phyloP scores from a whole-genome alignment of 352 stramenopile genomes.

The Peronospora farinosa region DNA sequence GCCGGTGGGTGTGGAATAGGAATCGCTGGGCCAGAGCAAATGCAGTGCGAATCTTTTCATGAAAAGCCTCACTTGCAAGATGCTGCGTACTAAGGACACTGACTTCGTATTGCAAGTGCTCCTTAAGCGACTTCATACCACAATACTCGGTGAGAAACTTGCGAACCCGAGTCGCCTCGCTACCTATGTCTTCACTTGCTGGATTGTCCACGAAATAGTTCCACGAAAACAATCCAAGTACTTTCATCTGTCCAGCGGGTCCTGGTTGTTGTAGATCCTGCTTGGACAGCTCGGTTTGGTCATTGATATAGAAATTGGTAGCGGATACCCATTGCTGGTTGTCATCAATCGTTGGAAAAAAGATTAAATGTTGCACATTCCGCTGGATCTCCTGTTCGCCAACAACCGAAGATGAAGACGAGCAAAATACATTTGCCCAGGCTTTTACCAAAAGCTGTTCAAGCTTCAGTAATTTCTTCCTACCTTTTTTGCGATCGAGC shows the following conservation, averaged over 20 bases:
- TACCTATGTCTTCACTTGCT: constrained; percentile 2
- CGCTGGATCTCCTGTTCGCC: constrained; percentile 17
- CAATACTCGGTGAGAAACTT: constrained; percentile 44
- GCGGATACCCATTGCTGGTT: constrained; percentile 16
- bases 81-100: constrained; percentile 36
- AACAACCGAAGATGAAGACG: constrained; percentile 1
- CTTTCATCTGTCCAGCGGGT: constrained; percentile 19
- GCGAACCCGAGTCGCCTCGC: constrained; percentile 14
- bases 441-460: constrained; percentile 20
- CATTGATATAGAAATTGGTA: constrained; percentile 54
- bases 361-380: constrained; percentile 16
- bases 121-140: constrained; percentile 45
- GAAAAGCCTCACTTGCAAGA: constrained; percentile 25
- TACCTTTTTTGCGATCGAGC: constrained; percentile 16
- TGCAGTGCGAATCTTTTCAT: constrained; percentile 20
- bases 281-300: constrained; percentile 43
- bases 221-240: constrained; percentile 56
- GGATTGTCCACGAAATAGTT: constrained; percentile 34
- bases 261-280: constrained; percentile 21
- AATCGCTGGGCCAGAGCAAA: constrained; percentile 48
- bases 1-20: constrained; percentile 41
- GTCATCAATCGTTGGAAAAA: constrained; percentile 30
- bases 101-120: constrained; percentile 46
- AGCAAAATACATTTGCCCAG: constrained; percentile 23
- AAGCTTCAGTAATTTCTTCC: constrained; percentile 31